These are phyloP conservation scores for Hypholoma sublateritium DNA, from an alignment of 768 basidiomycete species.

Conservation along the genomic window DNA sequence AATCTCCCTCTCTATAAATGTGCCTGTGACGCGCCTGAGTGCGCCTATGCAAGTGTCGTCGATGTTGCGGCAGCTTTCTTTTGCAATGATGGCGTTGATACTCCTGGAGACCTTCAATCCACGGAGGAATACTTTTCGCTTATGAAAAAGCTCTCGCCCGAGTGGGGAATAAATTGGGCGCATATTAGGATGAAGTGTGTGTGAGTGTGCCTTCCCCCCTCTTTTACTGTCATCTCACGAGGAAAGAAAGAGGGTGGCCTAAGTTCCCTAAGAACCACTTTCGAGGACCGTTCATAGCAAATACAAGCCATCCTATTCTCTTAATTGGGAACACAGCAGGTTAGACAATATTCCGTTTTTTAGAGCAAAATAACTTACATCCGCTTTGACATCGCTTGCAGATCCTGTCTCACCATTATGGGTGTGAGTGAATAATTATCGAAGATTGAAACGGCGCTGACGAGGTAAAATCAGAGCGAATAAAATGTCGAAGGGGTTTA, in stretches of 20 bases:
- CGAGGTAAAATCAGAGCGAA: not conserved
- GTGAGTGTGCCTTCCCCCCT: conserved; percentile 21
- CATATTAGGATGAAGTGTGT: conserved; percentile 26
- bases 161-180: conserved; percentile 33
- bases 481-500: conserved; percentile 28
- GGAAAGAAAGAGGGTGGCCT: not conserved
- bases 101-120: conserved; percentile 27
- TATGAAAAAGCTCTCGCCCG: conserved; percentile 18
- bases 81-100: conserved; percentile 35
- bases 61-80: conserved; percentile 25
- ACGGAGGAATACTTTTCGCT: conserved; percentile 27
- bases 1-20: conserved; percentile 25
- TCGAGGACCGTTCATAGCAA: conserved; percentile 3
- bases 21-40: conserved; percentile 19
- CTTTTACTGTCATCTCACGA: not conserved
- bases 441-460: not conserved
- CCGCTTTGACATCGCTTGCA: not conserved
- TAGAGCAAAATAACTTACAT: not conserved
- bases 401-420: conserved; percentile 5
- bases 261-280: conserved; percentile 4
- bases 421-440: not conserved
- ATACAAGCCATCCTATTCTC: conserved; percentile 6
- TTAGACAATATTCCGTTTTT: not conserved
- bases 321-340: conserved; percentile 8
- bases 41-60: not conserved